These are phyloP conservation scores for Sporisorium iseilematis-ciliati DNA, from an alignment of 1,284 basidiomycete species.

Conservation along the genomic window DNA sequence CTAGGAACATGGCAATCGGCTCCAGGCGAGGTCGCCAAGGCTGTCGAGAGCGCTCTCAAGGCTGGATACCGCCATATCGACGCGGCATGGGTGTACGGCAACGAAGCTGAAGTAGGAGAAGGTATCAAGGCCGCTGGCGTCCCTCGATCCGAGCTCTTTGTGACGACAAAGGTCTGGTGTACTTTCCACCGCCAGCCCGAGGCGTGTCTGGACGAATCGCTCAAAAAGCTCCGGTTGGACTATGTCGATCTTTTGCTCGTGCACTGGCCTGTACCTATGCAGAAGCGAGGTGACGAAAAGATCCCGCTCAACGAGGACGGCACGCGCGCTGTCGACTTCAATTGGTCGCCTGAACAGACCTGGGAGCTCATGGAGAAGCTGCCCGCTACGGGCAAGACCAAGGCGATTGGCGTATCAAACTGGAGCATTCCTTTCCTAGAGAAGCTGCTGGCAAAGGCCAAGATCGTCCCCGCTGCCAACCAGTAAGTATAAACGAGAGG, in stretches of 20 bases:
- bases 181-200: constrained; percentile 71
- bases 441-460: constrained; percentile 73
- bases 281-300: constrained; percentile 77
- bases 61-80: constrained; percentile 48
- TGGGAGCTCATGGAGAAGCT: constrained; percentile 86
- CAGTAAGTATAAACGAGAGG: constrained; percentile 71
- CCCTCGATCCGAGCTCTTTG: constrained; percentile 82
- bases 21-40: constrained; percentile 72
- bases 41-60: constrained; percentile 70
- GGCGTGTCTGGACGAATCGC: constrained; percentile 78
- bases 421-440: constrained; percentile 58
- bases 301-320: constrained; percentile 76
- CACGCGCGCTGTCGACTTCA: constrained; percentile 75
- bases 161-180: constrained; percentile 83
- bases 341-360: constrained; percentile 79
- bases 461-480: constrained; percentile 79
- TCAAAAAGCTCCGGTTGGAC: constrained; percentile 79
- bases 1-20: constrained; percentile 59
- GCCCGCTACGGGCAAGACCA: constrained; percentile 78
- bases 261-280: constrained; percentile 73
- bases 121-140: constrained; percentile 81
- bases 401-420: constrained; percentile 78
- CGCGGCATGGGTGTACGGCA: constrained; percentile 70
- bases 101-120: constrained; percentile 85
- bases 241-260: constrained; percentile 80